phyloP scores from a whole-genome alignment of 257 asterid species.

The Jasminum sambac region DNA sequence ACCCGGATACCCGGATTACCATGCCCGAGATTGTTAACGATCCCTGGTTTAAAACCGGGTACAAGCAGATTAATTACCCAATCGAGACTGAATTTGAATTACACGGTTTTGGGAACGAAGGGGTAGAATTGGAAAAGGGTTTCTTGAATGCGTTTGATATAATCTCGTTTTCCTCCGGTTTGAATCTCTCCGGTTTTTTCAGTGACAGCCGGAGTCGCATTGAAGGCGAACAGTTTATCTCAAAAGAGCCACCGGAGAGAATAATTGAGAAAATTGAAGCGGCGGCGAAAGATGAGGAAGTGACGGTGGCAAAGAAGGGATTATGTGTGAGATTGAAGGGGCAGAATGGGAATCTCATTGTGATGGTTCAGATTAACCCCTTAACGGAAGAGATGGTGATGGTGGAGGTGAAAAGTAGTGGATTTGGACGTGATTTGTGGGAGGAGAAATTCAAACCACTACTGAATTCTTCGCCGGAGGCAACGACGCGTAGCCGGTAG shows the following conservation, averaged over 20 bases:
- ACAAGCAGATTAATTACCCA: slow-evolving; percentile 35
- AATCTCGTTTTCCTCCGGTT: slow-evolving; percentile 49
- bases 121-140: slow-evolving; percentile 23
- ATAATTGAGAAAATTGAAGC: slow-evolving; percentile 37
- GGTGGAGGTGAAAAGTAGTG: slow-evolving; percentile 51
- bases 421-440: slow-evolving; percentile 51
- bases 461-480: slow-evolving; percentile 32
- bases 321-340: slow-evolving; percentile 40
- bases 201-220: slow-evolving; percentile 21
- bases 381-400: slow-evolving; percentile 62
- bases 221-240: slow-evolving; percentile 37
- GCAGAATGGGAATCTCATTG: slow-evolving; percentile 41
- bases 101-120: slow-evolving; percentile 19
- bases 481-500: slow-evolving; percentile 26
- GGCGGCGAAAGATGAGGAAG: slow-evolving; percentile 39
- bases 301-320: slow-evolving; percentile 37
- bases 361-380: slow-evolving; percentile 50
- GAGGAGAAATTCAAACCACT: slow-evolving; percentile 40
- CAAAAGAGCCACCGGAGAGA: slow-evolving; percentile 34
- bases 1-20: slow-evolving; percentile 61
- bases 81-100: slow-evolving; percentile 43
- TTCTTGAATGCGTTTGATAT: slow-evolving; percentile 51
- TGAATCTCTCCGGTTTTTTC: slow-evolving; percentile 51
- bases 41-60: slow-evolving; percentile 60
- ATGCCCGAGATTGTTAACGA: slow-evolving; percentile 46